A percentile compares a stretch with the other conserved stretches of the same genome.
Evolutionary conservation across 306 rosid species (phyloP).

Genomic region (Crotalaria pallida): DNA sequence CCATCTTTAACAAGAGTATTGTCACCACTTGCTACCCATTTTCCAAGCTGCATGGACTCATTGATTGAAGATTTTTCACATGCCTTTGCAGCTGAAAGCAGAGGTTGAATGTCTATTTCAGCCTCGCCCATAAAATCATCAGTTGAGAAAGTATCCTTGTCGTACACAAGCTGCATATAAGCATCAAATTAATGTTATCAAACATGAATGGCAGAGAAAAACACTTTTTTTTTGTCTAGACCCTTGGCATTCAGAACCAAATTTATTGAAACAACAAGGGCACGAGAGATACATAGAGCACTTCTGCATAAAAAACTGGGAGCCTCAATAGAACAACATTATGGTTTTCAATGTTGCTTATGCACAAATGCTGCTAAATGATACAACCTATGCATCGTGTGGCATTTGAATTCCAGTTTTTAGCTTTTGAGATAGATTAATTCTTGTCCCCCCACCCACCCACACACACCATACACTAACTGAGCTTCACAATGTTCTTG

Average conservation of each 20-base stretch:
- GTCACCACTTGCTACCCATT: conserved; percentile 60
- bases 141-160: conserved; percentile 76
- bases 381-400: not conserved
- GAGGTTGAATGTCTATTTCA: conserved; percentile 87
- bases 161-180: conserved; percentile 69
- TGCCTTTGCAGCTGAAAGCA: conserved; percentile 69
- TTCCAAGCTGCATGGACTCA: conserved; percentile 54
- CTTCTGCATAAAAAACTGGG: not conserved
- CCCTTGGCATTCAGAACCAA: too few relatives aligned
- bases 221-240: too few relatives aligned
- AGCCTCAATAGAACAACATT: not conserved
- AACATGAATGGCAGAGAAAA: not conserved
- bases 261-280: not conserved
- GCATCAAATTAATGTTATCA: conserved; percentile 1
- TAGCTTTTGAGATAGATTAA: not conserved
- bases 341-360: not conserved
- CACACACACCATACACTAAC: too few relatives aligned
- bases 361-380: not conserved
- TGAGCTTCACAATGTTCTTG: not conserved
- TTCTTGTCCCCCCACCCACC: too few relatives aligned
- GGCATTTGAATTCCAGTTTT: not conserved
- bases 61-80: conserved; percentile 43
- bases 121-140: conserved; percentile 99
- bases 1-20: conserved; percentile 60
- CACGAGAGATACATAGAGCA: not conserved